Conservation (phyloP, 129 eudicot species). For the Pittosporum tobira region DNA sequence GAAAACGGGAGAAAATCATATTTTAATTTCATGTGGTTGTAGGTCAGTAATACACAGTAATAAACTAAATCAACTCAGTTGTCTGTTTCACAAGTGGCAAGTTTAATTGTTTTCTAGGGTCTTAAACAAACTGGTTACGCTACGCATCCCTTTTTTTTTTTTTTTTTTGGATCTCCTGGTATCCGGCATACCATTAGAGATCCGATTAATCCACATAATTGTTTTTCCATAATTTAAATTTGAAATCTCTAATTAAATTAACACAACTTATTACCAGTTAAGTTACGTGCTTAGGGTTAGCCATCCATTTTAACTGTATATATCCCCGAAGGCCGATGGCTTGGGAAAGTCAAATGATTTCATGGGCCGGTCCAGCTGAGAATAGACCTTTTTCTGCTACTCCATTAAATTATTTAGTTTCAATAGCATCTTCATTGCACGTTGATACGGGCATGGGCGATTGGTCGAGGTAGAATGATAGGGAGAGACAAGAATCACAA, state of each 20-base stretch:
- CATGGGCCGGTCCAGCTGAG: conserved; percentile 36
- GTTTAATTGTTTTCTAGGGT: conserved; percentile 7
- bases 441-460: background rate
- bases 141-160: conserved; percentile 9
- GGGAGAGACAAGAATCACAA: conserved; percentile 8
- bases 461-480: conserved; percentile 20
- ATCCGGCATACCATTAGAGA: no score
- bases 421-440: no score
- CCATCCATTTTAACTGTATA: no score
- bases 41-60: conserved; percentile 35
- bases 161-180: no score
- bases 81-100: background rate
- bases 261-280: no score
- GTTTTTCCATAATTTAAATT: no score
- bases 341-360: conserved; percentile 20
- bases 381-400: conserved; percentile 21
- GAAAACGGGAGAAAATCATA: conserved; percentile 15
- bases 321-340: no score
- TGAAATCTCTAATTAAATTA: no score
- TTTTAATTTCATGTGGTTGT: conserved; percentile 15
- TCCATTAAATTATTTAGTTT: background rate
- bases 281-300: no score
- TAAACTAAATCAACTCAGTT: conserved; percentile 10
- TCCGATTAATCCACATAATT: no score
- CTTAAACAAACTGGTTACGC: conserved; percentile 17